Evolutionary conservation across 2,329 filamentous ascomycete species (phyloP).

Genomic region (Lachnellula suecica): DNA sequence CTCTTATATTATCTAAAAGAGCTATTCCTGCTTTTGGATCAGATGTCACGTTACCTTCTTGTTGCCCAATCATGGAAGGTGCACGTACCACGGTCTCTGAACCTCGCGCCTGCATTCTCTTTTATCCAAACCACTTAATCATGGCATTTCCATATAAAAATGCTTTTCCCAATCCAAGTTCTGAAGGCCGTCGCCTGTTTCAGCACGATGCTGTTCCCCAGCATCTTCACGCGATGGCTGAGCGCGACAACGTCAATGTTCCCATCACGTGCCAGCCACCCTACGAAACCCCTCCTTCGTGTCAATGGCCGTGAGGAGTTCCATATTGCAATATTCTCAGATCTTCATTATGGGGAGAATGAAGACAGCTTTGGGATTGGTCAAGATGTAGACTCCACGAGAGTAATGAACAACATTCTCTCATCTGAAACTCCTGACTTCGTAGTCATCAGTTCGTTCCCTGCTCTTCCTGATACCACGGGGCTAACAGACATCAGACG

Average conservation of each 20-base stretch:
- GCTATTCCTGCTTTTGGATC: no score
- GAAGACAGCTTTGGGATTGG: slow-evolving; percentile 41
- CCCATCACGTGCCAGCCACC: not conserved
- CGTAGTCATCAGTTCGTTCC: slow-evolving; percentile 54
- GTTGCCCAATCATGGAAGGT: not conserved
- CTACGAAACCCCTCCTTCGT: slow-evolving; percentile 9
- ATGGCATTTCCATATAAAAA: not conserved
- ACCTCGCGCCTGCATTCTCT: not conserved
- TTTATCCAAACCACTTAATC: not conserved
- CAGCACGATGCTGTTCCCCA: not conserved
- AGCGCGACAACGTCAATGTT: not conserved
- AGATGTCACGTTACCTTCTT: not conserved
- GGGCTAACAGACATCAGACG: slow-evolving; percentile 38
- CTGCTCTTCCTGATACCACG: not conserved
- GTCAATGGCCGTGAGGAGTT: slow-evolving; percentile 16
- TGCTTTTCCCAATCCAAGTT: no score
- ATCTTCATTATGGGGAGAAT: slow-evolving; percentile 69
- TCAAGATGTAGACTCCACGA: slow-evolving; percentile 55
- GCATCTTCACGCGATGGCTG: slow-evolving; percentile 1
- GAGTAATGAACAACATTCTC: slow-evolving; percentile 58
- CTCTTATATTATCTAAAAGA: no score
- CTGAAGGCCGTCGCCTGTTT: not conserved
- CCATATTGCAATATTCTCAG: slow-evolving; percentile 57
- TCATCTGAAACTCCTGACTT: slow-evolving; percentile 56
- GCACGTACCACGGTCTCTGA: not conserved